Evolutionary conservation across 2,329 filamentous ascomycete species (phyloP).

Genomic region (Truncatella angustata): DNA sequence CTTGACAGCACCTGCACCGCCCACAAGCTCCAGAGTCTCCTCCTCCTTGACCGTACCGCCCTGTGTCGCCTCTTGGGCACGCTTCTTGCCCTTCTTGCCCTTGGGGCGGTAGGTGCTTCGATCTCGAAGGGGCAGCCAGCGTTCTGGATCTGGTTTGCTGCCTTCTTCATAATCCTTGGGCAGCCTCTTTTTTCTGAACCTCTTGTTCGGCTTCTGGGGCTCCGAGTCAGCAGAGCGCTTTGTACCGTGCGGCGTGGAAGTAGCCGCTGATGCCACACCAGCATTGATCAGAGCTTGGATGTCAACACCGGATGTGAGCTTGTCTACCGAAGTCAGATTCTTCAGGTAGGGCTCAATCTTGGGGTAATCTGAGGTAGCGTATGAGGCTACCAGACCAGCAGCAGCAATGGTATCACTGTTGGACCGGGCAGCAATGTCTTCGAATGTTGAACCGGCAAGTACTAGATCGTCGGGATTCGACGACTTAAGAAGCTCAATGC

Average conservation of each 20-base stretch:
- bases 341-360: slow-evolving; percentile 54
- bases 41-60: slow-evolving; percentile 79
- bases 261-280: slow-evolving; percentile 57
- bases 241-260: slow-evolving; percentile 37
- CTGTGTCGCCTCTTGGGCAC: slow-evolving; percentile 75
- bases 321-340: slow-evolving; percentile 59
- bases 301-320: slow-evolving; percentile 60
- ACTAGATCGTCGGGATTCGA: slow-evolving; percentile 65
- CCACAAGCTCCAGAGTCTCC: slow-evolving; percentile 62
- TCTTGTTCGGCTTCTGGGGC: slow-evolving; percentile 45
- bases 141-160: slow-evolving; percentile 83
- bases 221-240: slow-evolving; percentile 47
- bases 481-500: slow-evolving; percentile 78
- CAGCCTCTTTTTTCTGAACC: slow-evolving; percentile 49
- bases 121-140: slow-evolving; percentile 90
- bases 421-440: slow-evolving; percentile 64
- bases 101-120: slow-evolving; percentile 86
- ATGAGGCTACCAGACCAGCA: slow-evolving; percentile 83
- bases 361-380: slow-evolving; percentile 60
- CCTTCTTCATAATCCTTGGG: slow-evolving; percentile 73
- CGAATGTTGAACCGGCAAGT: slow-evolving; percentile 76
- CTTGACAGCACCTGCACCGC: slow-evolving; percentile 61
- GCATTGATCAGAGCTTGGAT: slow-evolving; percentile 61
- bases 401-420: slow-evolving; percentile 67
- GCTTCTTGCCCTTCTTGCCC: slow-evolving; percentile 88